Evolutionary conservation across 768 basidiomycete species (phyloP), one percentile per base, ranked within the genome.

Genomic region (Rhizopogon salebrosus): DNA sequence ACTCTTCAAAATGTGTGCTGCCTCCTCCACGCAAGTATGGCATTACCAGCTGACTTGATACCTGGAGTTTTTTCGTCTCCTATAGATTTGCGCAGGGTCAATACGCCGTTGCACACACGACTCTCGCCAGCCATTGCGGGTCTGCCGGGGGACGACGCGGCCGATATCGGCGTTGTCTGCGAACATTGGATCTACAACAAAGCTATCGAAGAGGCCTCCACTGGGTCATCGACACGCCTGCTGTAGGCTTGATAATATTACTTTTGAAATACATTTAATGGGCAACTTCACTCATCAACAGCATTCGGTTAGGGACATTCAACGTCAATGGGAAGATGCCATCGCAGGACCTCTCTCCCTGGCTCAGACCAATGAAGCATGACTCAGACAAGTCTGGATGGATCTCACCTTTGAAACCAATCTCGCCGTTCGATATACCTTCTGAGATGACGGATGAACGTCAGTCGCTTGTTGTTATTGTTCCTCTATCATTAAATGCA

Each of bases 301-400:
- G 87, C 29, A 62, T 92, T 45, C 83, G 87, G 6, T 54, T 87
- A 16, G 89, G 90, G 20, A 89, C 87, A 0, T 93, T 92, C 72
- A 93, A 93, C 59, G 89, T 92, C 41, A 90, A 91, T 59, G 89
- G 88, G 1, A 84, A 83, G 60, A 58, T 79, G 35, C 87, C 91
- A 1, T 82, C 84, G 2, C 84, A 87, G 57, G 86, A 89, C 62
- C 68, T 92, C 8, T 79, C 80, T 4, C 65, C 77, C 3, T 92
- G 89, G 88, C 60, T 89, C 27, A 70, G 78, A 39, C 23, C 35
- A 6, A 49, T 26, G 41, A 31, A 46, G 11, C 29, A 49, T 26
- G n/a, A 31, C 6, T 43, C 49, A 11, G 13, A 3, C 0, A 57
- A 55, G 26, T n/a, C 54, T 18, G 56, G 57, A 41, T 65, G 57